phyloP scores from a whole-genome alignment of 2,329 filamentous ascomycete species.

The Akanthomyces lecanii region DNA sequence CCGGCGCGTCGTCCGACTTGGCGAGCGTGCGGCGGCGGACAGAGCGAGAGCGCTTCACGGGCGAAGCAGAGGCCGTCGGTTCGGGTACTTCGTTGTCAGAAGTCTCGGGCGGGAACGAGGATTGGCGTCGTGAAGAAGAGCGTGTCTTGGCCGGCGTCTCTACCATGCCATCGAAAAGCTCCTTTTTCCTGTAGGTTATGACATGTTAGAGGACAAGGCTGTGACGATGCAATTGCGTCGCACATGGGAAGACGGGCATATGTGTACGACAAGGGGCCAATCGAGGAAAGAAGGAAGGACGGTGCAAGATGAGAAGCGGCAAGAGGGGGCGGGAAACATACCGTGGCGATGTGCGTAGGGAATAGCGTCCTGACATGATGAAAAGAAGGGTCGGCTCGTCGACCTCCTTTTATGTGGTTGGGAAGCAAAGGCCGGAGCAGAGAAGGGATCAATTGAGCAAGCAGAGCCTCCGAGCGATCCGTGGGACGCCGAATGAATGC shows the following conservation, averaged over 20 bases:
- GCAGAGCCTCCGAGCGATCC: conserved; percentile 11
- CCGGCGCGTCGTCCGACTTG: conserved; percentile 49
- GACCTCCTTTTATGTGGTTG: conserved; percentile 10
- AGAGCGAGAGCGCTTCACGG: conserved; percentile 36
- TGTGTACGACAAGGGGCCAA: background rate
- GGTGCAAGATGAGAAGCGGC: background rate
- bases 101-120: conserved; percentile 41
- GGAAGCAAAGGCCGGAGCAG: background rate
- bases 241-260: background rate
- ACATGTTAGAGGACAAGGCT: background rate
- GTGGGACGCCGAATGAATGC: conserved; percentile 7
- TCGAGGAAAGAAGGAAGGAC: background rate
- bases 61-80: conserved; percentile 38
- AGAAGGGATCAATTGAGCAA: background rate
- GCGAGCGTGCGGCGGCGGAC: conserved; percentile 43
- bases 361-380: conserved; percentile 36
- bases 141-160: conserved; percentile 47
- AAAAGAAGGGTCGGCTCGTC: background rate
- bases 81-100: conserved; percentile 46
- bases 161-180: conserved; percentile 58
- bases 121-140: conserved; percentile 46
- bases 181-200: conserved; percentile 48
- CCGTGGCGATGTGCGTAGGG: conserved; percentile 36
- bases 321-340: conserved; percentile 21
- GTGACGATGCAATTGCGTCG: background rate